Evolutionary conservation across 1,284 basidiomycete genomes (phyloP), one percentile per base, ranked within the genome.

Genomic region (Malassezia vespertilionis): DNA sequence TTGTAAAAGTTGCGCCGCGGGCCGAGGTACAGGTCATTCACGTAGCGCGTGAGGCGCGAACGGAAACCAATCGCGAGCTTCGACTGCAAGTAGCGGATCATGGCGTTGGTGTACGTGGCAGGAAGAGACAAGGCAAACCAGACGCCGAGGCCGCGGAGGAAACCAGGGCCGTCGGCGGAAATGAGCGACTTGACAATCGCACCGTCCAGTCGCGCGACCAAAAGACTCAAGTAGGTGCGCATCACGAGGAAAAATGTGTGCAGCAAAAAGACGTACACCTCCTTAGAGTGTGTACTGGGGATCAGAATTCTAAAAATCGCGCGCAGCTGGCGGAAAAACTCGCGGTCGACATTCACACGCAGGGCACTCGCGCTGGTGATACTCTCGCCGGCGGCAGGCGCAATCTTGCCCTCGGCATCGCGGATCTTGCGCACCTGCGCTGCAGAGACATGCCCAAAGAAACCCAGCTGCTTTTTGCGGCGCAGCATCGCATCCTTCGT

Each of bases 61-160:
- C 89, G 78, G 64, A 95, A 79, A 5, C 81, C 78, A 11, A 93
- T 77, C 0, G 88, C 81, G 2, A 97, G 78, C 57, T 86, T 86
- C n/a, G 83, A 80, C 73, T 96, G 89, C 0, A 96, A 76, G 70
- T 86, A 86, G 17, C 84, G 82, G 51, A 93, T 85, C 86, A 96
- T 90, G 1, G 86, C 82, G 69, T 97, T 96, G 0, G 90, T 96
- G 68, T 90, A 91, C 15, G 87, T 90, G 63, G 85, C 88, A 0
- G 91, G 90, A 21, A 96, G 76, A 0, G 88, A 86, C 6, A 97
- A 77, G 5, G 81, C 74, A 65, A 91, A 93, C 90, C 90, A 96
- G 50, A 87, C 76, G 0, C 77, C 83, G 0, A 96, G 74, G 0
- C 89, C 89, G 40, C 78, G 78, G 12, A 87, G 55, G 72, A 96